Evolutionary conservation across 106 monocot species (phyloP).

Genomic region (Acorus gramineus): DNA sequence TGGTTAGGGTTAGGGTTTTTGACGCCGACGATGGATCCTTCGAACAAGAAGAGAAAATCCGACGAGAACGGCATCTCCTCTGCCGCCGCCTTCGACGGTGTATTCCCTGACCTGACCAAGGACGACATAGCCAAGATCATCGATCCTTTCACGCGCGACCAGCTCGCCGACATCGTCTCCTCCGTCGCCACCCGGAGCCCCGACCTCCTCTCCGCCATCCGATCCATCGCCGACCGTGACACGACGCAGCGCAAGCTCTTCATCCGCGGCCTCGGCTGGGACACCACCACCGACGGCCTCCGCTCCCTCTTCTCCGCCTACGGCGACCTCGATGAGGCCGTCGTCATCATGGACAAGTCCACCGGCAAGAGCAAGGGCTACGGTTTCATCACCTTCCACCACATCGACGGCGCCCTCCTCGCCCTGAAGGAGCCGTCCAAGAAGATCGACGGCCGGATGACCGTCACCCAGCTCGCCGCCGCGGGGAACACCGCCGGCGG

Average conservation of each 20-base stretch:
- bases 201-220: conserved; percentile 2
- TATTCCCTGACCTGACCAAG: too few relatives aligned
- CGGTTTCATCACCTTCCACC: conserved; percentile 25
- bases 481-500: neutral
- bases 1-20: too few relatives aligned
- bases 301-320: conserved; percentile 11
- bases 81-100: too few relatives aligned
- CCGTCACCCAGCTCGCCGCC: conserved; percentile 31
- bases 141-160: neutral
- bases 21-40: too few relatives aligned
- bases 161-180: conserved; percentile 4
- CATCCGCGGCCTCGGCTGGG: conserved; percentile 23
- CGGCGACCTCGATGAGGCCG: conserved; percentile 19
- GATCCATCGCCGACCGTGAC: conserved; percentile 12
- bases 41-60: too few relatives aligned
- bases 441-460: conserved; percentile 19
- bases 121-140: too few relatives aligned
- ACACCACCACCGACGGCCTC: conserved; percentile 17
- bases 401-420: conserved; percentile 6
- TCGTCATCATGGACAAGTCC: conserved; percentile 15
- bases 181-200: neutral
- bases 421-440: conserved; percentile 21
- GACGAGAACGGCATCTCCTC: too few relatives aligned
- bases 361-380: conserved; percentile 32
- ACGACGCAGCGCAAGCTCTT: conserved; percentile 24